Evolutionary conservation across 768 basidiomycete species (phyloP).

Genomic region (Suillus lakei): DNA sequence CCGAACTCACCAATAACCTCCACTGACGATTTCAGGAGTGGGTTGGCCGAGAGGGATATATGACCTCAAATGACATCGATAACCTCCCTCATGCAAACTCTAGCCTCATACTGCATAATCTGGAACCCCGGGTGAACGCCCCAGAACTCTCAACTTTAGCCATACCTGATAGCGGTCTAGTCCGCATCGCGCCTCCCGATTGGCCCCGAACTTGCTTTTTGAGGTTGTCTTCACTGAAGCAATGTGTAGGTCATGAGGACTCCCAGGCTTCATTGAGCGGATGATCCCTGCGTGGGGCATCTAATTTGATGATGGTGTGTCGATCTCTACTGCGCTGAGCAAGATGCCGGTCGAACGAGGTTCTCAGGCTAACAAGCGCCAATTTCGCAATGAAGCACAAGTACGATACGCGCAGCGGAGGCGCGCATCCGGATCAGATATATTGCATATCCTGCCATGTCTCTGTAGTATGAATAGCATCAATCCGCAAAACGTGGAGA

Average conservation of each 20-base stretch:
- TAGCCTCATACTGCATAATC: too few species aligned
- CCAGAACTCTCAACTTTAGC: too few species aligned
- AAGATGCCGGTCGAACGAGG: background rate
- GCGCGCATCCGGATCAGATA: background rate
- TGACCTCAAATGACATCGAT: too few species aligned
- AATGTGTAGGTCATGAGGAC: background rate
- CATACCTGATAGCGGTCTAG: too few species aligned
- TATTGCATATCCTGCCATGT: background rate
- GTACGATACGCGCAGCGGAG: background rate
- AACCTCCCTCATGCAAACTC: too few species aligned
- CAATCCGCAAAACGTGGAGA: background rate
- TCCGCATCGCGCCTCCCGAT: too few species aligned
- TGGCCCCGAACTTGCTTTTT: background rate
- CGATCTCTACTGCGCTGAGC: background rate
- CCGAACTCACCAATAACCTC: too few species aligned
- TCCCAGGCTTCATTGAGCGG: background rate
- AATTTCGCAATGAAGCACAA: background rate
- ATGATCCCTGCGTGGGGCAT: background rate
- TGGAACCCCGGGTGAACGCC: too few species aligned
- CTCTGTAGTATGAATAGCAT: background rate
- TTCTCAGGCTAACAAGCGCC: background rate
- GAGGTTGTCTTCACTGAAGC: background rate
- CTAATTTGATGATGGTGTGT: background rate
- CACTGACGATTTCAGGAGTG: too few species aligned
- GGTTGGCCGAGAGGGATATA: too few species aligned